Evolutionary conservation across 2,329 filamentous ascomycete species (phyloP).

Genomic region (Hypoxylon sp.): DNA sequence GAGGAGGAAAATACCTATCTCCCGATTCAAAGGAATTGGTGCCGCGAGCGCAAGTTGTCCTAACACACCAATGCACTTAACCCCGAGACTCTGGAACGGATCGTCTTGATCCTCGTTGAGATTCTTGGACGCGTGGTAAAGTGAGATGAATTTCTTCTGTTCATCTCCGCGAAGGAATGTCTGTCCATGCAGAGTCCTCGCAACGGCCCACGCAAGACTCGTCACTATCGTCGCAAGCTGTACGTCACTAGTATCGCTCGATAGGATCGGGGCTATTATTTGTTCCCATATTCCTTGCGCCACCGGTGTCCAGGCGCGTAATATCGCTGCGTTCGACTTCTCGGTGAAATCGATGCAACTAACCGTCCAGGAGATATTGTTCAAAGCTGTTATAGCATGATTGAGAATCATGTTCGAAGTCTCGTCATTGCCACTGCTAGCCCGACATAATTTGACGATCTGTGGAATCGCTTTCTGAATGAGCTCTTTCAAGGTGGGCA

Average conservation of each 20-base stretch:
- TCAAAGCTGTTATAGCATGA: constrained; percentile 72
- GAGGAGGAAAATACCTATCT: constrained; percentile 75
- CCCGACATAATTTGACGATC: constrained; percentile 61
- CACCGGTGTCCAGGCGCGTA: constrained; percentile 67
- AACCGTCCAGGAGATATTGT: constrained; percentile 77
- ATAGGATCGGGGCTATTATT: constrained; percentile 69
- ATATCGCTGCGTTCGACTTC: constrained; percentile 66
- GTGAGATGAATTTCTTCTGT: constrained; percentile 74
- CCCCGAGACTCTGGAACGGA: constrained; percentile 73
- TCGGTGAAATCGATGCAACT: constrained; percentile 72
- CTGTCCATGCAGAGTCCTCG: constrained; percentile 67
- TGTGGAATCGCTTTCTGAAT: constrained; percentile 63
- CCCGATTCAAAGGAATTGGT: constrained; percentile 69
- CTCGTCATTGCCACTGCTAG: constrained; percentile 60
- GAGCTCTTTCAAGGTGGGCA: constrained; percentile 67
- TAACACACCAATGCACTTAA: constrained; percentile 77
- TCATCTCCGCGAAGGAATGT: constrained; percentile 67
- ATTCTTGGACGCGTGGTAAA: constrained; percentile 72
- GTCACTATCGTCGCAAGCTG: constrained; percentile 74
- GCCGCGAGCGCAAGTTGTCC: constrained; percentile 73
- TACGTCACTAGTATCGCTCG: constrained; percentile 73
- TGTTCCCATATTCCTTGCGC: constrained; percentile 71
- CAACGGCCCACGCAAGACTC: constrained; percentile 75
- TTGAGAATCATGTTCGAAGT: constrained; percentile 62
- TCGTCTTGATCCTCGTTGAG: constrained; percentile 60